A percentile compares a stretch with the other conserved stretches of the same genome.
phyloP scores from a whole-genome alignment of 1,284 basidiomycete genomes.

The Inonotus obliquus region DNA sequence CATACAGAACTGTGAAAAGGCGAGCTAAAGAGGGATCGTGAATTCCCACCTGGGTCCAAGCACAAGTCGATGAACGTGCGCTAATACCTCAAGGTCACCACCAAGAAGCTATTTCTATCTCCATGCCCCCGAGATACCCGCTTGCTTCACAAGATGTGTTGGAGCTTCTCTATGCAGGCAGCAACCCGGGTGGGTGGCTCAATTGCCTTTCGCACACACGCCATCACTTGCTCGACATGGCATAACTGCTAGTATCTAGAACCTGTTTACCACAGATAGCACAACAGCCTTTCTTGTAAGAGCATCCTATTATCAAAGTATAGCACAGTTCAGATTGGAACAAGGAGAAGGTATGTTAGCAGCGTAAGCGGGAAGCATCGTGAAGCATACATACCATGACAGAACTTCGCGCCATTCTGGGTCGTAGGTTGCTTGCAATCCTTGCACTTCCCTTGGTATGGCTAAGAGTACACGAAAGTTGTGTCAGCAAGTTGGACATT shows the following conservation, averaged over 20 bases:
- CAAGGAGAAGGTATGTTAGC: neutral
- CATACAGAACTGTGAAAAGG: neutral
- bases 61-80: neutral
- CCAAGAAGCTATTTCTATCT: neutral
- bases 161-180: neutral
- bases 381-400: constrained; percentile 55
- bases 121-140: neutral
- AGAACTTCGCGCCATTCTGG: constrained; percentile 81
- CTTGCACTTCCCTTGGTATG: constrained; percentile 78
- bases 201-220: neutral
- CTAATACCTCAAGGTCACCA: neutral
- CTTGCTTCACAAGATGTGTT: neutral
- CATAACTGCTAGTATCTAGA: constrained; percentile 74
- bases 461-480: constrained; percentile 37
- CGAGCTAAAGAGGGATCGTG: neutral
- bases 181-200: neutral
- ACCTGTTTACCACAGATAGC: constrained; percentile 82
- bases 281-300: constrained; percentile 79
- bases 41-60: too few relatives aligned
- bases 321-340: neutral
- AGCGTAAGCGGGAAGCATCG: constrained; percentile 15
- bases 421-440: constrained; percentile 77
- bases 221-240: constrained; percentile 65
- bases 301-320: constrained; percentile 52
- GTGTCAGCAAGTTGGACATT: neutral